Base-by-base conservation (phyloP, 345 rosid species). In the Nephelium lappaceum region DNA sequence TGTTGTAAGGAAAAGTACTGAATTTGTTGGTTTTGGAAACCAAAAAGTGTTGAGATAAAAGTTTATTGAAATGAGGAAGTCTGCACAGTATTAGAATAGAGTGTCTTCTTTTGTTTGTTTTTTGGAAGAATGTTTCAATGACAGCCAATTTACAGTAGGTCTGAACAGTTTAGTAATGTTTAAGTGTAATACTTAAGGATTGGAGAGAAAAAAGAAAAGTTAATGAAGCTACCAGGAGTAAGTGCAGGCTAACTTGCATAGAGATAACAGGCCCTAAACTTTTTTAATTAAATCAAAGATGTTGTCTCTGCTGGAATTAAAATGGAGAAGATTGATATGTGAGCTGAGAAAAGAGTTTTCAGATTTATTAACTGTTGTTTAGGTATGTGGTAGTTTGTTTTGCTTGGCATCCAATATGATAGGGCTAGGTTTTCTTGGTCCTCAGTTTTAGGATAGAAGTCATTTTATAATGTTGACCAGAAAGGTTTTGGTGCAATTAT, bases 231-330 rank as follows among this genome's bases (percentile, higher is more conserved):
- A 47, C 51, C 3, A 47, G 51, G 51, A 10, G 51, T 11, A 47
- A 47, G 43, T 8, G 36, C 66, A 62, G 11, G 25, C 6, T 7
- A 7, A 64, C 19, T 5, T 27, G 68, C 18, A 24, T 27, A 25
- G 68, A 64, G 42, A 38, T 42, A 11, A 36, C 12, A 64, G 68
- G 68, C 11, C 38, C 36, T 64, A 27, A 25, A 24, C 42, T 64
- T 64, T 64, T 31, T 24, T 27, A 64, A 14, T 11, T 14, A 27
- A 4, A 11, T 64, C 68, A 64, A 64, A 27, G 39, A 38, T 27
- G 68, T 62, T 62, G 36, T 64, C 68, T 64, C 51, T 47, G 51
- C 11, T 47, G 51, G 39, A 64, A 64, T 12, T 27, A 64, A 64
- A 27, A 5, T 64, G n/a, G 18, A 27, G 16, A 27, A 64, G 19